Evolutionary conservation across 2,329 filamentous ascomycete species (phyloP), one percentile per base, ranked within the genome.

Genomic region (Alternaria ethzedia): DNA sequence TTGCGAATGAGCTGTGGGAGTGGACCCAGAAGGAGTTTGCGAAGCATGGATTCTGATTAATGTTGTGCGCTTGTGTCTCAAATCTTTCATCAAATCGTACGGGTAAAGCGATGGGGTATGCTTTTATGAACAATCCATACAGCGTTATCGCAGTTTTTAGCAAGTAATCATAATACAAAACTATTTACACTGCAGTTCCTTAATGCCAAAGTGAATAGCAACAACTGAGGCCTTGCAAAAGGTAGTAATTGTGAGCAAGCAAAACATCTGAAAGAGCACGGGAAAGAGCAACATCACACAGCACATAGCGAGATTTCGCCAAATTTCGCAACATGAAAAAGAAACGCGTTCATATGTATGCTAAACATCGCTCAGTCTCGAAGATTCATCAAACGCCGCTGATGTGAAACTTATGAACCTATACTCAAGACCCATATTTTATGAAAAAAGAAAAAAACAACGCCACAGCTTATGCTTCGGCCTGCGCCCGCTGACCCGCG

Each of bases 11-110:
- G 58, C 47, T 74, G 36, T 74, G 70, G 69, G 62, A 68, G 6
- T 75, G 68, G 68, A 72, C 70, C 4, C 66, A 73, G 57, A 58
- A 66, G 25, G 61, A 74, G 57, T 61, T 75, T 15, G 44, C 60
- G n/a, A 55, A 21, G 28, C 50, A 60, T 26, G 54, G 54, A 12
- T 45, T 45, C 26, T 49, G 49, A 23, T n/a, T n/a, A 8, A 52
- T 5, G n/a, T 13, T 8, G 3, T n/a, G 15, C 6, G 49, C 36
- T 52, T 52, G 20, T n/a, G 3, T 13, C 15, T 15, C 15, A 17
- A n/a, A n/a, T 36, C 32, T 36, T n/a, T 36, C 32, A n/a, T 26
- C 49, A 21, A 36, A 28, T 52, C 23, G 49, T 52, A 52, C 49
- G 15, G 21, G 20, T 52, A 36, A 10, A 52, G 20, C 23, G 20